Conservation (phyloP, 257 asterid species). For the Echites panduratus region DNA sequence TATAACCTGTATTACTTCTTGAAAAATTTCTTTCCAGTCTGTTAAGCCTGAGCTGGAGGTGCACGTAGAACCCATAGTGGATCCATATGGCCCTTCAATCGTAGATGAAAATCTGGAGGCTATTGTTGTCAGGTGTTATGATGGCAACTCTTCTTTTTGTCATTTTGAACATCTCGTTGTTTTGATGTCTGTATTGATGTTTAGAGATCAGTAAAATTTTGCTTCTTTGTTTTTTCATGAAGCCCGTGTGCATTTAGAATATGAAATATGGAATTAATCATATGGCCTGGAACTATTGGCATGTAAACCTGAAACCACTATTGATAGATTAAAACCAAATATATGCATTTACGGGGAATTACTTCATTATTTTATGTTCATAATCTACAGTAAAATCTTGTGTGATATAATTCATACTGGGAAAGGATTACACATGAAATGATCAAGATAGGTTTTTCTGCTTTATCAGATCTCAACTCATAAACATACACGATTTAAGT, state of each 20-base stretch:
- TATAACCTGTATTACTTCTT: slow-evolving; percentile 17
- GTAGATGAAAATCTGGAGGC: slow-evolving; percentile 82
- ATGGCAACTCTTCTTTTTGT: slow-evolving; percentile 4
- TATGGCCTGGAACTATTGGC: background rate
- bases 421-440: background rate
- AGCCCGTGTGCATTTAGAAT: background rate
- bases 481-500: background rate
- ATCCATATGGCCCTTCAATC: slow-evolving; percentile 90
- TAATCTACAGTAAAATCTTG: background rate
- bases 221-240: background rate
- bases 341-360: background rate
- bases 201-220: no score
- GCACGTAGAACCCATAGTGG: slow-evolving; percentile 68
- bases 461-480: background rate
- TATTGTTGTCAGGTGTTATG: slow-evolving; percentile 65
- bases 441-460: background rate
- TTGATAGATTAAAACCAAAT: background rate
- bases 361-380: background rate
- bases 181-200: slow-evolving; percentile 5
- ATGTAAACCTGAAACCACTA: background rate
- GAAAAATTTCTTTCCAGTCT: slow-evolving; percentile 41
- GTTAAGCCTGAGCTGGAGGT: slow-evolving; percentile 69
- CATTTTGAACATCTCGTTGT: background rate
- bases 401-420: background rate
- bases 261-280: background rate